phyloP scores from a whole-genome alignment of 768 basidiomycete species.

The Auriscalpium orientale region DNA sequence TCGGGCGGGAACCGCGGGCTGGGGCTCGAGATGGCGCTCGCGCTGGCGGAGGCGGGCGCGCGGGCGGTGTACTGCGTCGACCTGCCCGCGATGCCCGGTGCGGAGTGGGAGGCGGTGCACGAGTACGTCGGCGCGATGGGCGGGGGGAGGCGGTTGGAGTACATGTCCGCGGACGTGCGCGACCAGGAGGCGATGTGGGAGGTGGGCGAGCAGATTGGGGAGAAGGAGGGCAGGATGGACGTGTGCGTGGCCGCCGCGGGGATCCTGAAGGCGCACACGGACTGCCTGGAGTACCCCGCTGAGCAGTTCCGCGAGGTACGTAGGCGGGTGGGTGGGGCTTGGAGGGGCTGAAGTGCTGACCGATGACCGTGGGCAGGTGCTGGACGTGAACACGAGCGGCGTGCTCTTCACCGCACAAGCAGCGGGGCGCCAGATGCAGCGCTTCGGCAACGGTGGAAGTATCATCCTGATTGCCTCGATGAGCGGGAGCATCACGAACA shows the following conservation, averaged over 20 bases:
- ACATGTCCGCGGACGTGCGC: slow-evolving; percentile 57
- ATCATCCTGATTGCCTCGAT: slow-evolving; percentile 38
- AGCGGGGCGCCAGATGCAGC: slow-evolving; percentile 28
- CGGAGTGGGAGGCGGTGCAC: slow-evolving; percentile 47
- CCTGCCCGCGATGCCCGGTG: slow-evolving; percentile 45
- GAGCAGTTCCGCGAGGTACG: slow-evolving; percentile 56
- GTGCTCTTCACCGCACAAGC: slow-evolving; percentile 31
- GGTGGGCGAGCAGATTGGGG: slow-evolving; percentile 48
- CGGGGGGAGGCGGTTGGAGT: slow-evolving; percentile 39
- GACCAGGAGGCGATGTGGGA: slow-evolving; percentile 56
- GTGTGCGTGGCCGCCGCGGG: slow-evolving; percentile 76
- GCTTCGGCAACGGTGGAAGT: slow-evolving; percentile 29
- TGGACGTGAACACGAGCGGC: slow-evolving; percentile 53
- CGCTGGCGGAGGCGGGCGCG: slow-evolving; percentile 66
- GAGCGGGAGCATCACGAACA: slow-evolving; percentile 53
- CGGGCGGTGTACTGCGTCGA: slow-evolving; percentile 65
- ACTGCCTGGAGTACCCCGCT: slow-evolving; percentile 60
- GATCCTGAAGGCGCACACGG: slow-evolving; percentile 49
- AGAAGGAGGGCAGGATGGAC: slow-evolving; percentile 65
- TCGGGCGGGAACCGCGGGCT: slow-evolving; percentile 43
- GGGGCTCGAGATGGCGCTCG: slow-evolving; percentile 79
- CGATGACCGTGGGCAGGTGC: slow-evolving; percentile 33
- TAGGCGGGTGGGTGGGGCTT: not conserved
- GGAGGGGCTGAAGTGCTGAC: not conserved
- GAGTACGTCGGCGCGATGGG: slow-evolving; percentile 38